These are phyloP conservation scores for Aurantiochytrium sp. DNA, from an alignment of 108 stramenopile genomes.

Conservation along the genomic window DNA sequence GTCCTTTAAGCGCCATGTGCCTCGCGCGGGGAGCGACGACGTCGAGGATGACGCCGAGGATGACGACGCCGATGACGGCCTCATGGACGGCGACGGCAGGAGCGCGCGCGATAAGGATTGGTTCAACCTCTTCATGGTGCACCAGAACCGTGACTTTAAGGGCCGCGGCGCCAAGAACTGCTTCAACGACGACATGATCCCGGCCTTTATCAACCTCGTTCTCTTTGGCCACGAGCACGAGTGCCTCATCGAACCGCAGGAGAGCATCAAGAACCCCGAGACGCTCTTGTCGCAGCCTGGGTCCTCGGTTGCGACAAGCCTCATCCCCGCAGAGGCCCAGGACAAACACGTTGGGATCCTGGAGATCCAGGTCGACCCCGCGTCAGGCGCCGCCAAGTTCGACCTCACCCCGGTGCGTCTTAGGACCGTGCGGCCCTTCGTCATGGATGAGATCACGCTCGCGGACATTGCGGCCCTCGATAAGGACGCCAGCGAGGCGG, in stretches of 20 bases:
- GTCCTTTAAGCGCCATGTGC: constrained; percentile 45
- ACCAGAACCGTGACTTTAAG: constrained; percentile 88
- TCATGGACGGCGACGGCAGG: constrained; percentile 33
- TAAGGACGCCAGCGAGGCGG: constrained; percentile 52
- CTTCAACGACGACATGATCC: constrained; percentile 92
- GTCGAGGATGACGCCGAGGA: constrained; percentile 31
- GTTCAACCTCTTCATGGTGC: constrained; percentile 90
- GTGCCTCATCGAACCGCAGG: constrained; percentile 66
- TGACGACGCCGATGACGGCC: too few relatives aligned
- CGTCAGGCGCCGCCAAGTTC: constrained; percentile 34
- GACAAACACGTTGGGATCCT: constrained; percentile 73
- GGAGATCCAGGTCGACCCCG: constrained; percentile 63
- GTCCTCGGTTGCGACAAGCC: constrained; percentile 81
- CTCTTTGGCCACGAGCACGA: constrained; percentile 96
- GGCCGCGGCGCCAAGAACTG: constrained; percentile 91
- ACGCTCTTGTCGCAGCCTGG: constrained; percentile 92
- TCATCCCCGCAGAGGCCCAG: constrained; percentile 75
- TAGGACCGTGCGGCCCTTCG: constrained; percentile 69
- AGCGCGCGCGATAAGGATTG: constrained; percentile 9
- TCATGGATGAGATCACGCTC: constrained; percentile 64
- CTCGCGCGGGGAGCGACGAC: neutral
- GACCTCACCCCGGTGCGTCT: constrained; percentile 46
- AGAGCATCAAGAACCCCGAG: constrained; percentile 75
- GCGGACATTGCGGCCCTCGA: constrained; percentile 30
- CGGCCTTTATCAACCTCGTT: constrained; percentile 93